phyloP scores from a whole-genome alignment of 495 filamentous ascomycete genomes.

The Aeminium ludgeri region DNA sequence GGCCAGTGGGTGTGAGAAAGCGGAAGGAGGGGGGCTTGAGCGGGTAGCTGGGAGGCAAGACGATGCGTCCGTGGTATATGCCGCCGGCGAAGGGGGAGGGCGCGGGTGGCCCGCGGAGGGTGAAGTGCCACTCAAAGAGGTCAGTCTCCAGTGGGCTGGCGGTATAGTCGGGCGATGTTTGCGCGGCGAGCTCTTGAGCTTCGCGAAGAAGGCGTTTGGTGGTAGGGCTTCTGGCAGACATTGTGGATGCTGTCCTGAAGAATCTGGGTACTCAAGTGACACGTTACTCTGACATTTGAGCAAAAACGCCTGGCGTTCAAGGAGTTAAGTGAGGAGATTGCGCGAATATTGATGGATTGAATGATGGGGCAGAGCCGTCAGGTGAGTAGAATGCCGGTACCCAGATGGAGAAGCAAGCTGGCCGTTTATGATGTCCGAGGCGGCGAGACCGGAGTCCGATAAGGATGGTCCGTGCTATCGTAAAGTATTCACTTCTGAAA shows the following conservation, averaged over 20 bases:
- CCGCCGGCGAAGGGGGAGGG: constrained; percentile 63
- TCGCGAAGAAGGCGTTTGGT: constrained; percentile 71
- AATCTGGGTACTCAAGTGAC: not conserved
- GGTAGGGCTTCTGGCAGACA: constrained; percentile 62
- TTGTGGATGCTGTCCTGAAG: constrained; percentile 11
- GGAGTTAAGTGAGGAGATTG: too few relatives aligned
- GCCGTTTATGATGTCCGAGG: too few relatives aligned
- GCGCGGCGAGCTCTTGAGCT: constrained; percentile 61
- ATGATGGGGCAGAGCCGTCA: too few relatives aligned
- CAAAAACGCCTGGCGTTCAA: too few relatives aligned
- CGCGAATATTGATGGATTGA: too few relatives aligned
- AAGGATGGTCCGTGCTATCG: too few relatives aligned
- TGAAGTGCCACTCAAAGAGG: constrained; percentile 99
- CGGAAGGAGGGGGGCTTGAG: constrained; percentile 82
- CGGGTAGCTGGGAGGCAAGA: constrained; percentile 75
- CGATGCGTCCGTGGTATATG: constrained; percentile 90
- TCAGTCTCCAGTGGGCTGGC: constrained; percentile 69
- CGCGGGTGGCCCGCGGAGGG: constrained; percentile 70
- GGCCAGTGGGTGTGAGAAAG: constrained; percentile 78
- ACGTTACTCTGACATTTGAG: constrained; percentile 2
- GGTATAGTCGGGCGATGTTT: constrained; percentile 65
- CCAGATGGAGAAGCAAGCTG: too few relatives aligned
- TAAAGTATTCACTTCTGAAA: too few relatives aligned
- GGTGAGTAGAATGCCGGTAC: too few relatives aligned
- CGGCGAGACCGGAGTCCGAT: too few relatives aligned